Conservation (phyloP, 2,329 filamentous ascomycete species). For the Pseudocercospora musae region DNA sequence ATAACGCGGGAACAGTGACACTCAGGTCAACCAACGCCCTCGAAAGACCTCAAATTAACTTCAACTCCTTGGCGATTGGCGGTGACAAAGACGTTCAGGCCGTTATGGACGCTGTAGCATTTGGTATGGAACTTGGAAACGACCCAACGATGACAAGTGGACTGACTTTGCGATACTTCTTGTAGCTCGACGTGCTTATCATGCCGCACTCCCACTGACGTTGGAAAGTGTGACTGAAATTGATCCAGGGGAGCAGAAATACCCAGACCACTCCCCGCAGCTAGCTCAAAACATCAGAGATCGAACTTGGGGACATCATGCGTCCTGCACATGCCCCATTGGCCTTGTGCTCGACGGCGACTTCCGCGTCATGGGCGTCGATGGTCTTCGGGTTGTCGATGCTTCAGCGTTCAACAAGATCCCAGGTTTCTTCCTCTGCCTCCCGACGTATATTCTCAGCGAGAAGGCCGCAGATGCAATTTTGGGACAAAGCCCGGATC, state of each 20-base stretch:
- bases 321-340: slow-evolving; percentile 54
- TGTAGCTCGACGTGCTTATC: slow-evolving; percentile 37
- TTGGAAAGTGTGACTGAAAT: slow-evolving; percentile 41
- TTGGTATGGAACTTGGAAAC: slow-evolving; percentile 27
- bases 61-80: slow-evolving; percentile 57
- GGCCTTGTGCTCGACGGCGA: slow-evolving; percentile 55
- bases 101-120: slow-evolving; percentile 53
- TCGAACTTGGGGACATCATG: slow-evolving; percentile 57
- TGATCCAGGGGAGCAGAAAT: slow-evolving; percentile 36
- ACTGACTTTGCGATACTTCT: background rate
- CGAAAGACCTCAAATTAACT: slow-evolving; percentile 60
- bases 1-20: slow-evolving; percentile 58
- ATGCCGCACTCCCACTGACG: slow-evolving; percentile 41
- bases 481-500: background rate
- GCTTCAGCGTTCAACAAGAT: slow-evolving; percentile 56
- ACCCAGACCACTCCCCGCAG: slow-evolving; percentile 16
- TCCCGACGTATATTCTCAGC: slow-evolving; percentile 54
- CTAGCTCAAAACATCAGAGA: slow-evolving; percentile 50
- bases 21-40: slow-evolving; percentile 61
- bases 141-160: background rate
- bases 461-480: slow-evolving; percentile 64
- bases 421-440: slow-evolving; percentile 52
- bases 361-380: slow-evolving; percentile 56
- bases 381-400: slow-evolving; percentile 59
- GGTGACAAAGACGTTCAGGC: slow-evolving; percentile 46